Evolutionary conservation across 2,329 filamentous ascomycete species (phyloP).

Genomic region (Hymenoscyphus fraxineus): DNA sequence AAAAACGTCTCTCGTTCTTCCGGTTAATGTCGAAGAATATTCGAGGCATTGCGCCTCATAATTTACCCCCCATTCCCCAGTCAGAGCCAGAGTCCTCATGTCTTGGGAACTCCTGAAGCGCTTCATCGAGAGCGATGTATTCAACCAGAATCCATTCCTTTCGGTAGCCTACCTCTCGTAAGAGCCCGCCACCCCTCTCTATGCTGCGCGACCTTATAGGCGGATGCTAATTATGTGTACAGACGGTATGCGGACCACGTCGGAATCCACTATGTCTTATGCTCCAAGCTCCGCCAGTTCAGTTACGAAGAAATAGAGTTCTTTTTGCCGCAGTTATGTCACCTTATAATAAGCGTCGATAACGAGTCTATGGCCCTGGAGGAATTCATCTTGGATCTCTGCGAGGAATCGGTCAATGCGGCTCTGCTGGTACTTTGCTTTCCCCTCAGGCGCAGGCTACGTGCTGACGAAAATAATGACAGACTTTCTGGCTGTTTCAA

Average conservation of each 20-base stretch:
- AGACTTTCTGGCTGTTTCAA: conserved; percentile 91
- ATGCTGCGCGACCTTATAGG: neutral
- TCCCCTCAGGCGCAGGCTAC: conserved; percentile 4
- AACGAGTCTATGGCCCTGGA: conserved; percentile 90
- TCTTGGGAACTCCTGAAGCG: conserved; percentile 85
- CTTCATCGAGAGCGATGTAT: conserved; percentile 91
- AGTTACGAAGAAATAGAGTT: conserved; percentile 90
- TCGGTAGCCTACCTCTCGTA: conserved; percentile 86
- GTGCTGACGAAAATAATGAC: conserved; percentile 20
- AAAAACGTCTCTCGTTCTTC: conserved; percentile 15
- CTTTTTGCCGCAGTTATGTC: conserved; percentile 84
- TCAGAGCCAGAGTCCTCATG: conserved; percentile 41
- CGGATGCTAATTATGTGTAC: conserved; percentile 19
- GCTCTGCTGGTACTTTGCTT: conserved; percentile 65
- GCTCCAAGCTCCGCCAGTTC: conserved; percentile 83
- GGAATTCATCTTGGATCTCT: conserved; percentile 81
- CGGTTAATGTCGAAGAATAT: conserved; percentile 34
- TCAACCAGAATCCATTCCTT: conserved; percentile 86
- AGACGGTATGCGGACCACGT: conserved; percentile 88
- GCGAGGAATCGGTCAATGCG: conserved; percentile 82
- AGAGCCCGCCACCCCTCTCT: conserved; percentile 24
- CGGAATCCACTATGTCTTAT: conserved; percentile 84
- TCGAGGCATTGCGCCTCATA: conserved; percentile 35
- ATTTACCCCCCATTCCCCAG: conserved; percentile 15
- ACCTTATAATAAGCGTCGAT: conserved; percentile 81